Evolutionary conservation across 2,329 filamentous ascomycete species (phyloP), one percentile per base, ranked within the genome.

Genomic region (Cercospora sesami): DNA sequence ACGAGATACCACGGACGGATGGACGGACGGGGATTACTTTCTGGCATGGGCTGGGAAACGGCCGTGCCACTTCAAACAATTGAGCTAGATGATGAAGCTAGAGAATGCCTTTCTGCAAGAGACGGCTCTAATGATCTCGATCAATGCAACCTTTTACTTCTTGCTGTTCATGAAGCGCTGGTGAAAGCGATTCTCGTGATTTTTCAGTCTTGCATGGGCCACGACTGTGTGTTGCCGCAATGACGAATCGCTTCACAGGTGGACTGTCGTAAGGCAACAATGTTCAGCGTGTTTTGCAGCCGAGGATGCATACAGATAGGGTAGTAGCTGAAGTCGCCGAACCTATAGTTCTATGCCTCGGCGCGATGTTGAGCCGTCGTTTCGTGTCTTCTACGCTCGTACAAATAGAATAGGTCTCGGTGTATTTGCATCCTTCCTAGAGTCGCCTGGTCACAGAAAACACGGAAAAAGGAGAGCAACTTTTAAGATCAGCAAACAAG

Each of bases 1-100:
- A 58, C 30, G 53, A 58, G 26, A 58, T 33, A 58, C 53, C 53
- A 58, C 30, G 26, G 30, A 58, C n/a, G 53, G 53, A 58, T 33
- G 53, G 28, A 33, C 53, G 53, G 45, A 51, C 21, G 45, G 21
- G 45, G 45, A 8, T 51, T 51, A 51, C 18, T 16, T 51, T 23
- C 45, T 51, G 45, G 21, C 45, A 51, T 4, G 45, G 45, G 45
- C 45, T 51, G 45, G 21, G 45, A 51, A 21, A 14, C 12, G 45
- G 45, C 18, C 45, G 21, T 51, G 45, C 1, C 21, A 10, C 21
- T 8, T 51, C 4, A 23, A 23, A 42, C 45, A 51, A 2, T 51
- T 23, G 21, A 51, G 21, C 18, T 26, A 51, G 45, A 51, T 14
- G 21, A 16, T 7, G 45, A 51, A 14, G 10, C 45, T 14, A 51